Conservation (phyloP, 176 grass and related monocot genomes). For the Paspalum vaginatum region DNA sequence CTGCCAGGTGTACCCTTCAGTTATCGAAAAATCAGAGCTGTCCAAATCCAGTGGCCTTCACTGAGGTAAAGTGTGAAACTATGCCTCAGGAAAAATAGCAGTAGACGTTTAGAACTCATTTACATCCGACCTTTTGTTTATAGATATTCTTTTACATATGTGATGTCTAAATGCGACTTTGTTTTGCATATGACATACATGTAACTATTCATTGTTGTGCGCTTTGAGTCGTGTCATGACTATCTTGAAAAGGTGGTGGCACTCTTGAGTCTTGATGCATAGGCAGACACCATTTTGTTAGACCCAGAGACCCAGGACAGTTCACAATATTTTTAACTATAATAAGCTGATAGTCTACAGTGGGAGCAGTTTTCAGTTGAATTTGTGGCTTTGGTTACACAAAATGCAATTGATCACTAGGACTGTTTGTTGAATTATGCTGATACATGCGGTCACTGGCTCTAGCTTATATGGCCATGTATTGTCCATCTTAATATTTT, state of each 20-base stretch:
- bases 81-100: conserved; percentile 5
- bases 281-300: conserved; percentile 15
- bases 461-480: background rate
- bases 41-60: conserved; percentile 81
- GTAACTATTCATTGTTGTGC: conserved; percentile 29
- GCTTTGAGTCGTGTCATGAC: background rate
- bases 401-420: conserved; percentile 15
- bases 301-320: background rate
- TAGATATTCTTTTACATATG: background rate
- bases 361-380: conserved; percentile 5
- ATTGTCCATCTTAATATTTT: conserved; percentile 8
- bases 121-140: background rate
- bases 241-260: conserved; percentile 7
- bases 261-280: conserved; percentile 10
- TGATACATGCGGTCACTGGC: background rate
- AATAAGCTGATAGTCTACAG: background rate
- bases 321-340: conserved; percentile 6
- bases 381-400: conserved; percentile 9
- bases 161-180: conserved; percentile 10
- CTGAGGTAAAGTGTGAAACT: conserved; percentile 63
- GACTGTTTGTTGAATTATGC: background rate
- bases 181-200: conserved; percentile 15
- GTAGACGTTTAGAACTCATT: conserved; percentile 21
- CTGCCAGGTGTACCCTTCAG: conserved; percentile 81
- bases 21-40: conserved; percentile 85